Conservation (phyloP, 495 filamentous ascomycete species). For the Thozetella sp. region DNA sequence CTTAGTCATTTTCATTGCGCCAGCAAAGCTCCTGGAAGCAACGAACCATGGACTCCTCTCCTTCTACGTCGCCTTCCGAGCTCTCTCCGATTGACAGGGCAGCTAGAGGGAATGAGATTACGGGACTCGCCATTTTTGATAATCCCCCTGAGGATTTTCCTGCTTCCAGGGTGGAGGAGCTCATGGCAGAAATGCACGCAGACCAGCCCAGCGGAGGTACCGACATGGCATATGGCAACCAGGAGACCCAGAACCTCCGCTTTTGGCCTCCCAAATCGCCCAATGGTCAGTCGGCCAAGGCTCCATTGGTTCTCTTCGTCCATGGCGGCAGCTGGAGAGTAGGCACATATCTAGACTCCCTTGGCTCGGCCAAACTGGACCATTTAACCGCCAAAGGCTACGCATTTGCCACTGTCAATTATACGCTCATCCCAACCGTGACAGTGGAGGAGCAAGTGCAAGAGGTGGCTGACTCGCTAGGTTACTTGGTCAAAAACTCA, state of each 20-base stretch:
- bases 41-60: too few species aligned
- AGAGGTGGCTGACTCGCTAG: background rate
- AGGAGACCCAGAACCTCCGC: background rate
- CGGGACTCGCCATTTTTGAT: background rate
- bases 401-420: background rate
- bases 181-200: background rate
- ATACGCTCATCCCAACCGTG: background rate
- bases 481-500: background rate
- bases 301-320: background rate
- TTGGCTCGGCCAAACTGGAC: background rate
- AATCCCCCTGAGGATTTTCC: background rate
- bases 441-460: background rate
- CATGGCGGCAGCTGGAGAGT: background rate
- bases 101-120: background rate
- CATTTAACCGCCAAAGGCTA: background rate
- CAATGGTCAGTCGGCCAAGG: background rate
- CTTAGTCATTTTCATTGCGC: too few species aligned
- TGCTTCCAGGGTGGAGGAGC: background rate
- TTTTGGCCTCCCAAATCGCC: background rate
- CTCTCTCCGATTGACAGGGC: background rate
- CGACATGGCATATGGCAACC: background rate
- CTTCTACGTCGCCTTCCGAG: background rate
- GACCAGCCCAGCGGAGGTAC: background rate
- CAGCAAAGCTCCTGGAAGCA: too few species aligned
- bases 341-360: background rate